Base-by-base conservation (phyloP, 2,329 filamentous ascomycete genomes). In the Drechslerella coelobrocha region DNA sequence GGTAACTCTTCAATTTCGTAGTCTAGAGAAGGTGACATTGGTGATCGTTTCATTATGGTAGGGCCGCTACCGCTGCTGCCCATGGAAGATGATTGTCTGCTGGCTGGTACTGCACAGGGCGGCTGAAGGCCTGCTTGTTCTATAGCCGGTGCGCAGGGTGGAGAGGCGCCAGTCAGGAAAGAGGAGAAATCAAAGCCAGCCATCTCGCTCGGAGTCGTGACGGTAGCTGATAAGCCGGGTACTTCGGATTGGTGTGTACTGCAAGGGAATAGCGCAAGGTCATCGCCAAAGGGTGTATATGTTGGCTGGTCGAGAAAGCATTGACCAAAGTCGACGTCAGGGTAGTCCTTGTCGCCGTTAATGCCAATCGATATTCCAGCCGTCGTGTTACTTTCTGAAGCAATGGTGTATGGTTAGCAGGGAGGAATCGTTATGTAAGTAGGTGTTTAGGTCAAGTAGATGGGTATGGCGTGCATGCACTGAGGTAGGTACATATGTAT, bases 291-390 rank as follows among this genome's bases (percentile, higher is more conserved):
- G 52, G 66, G 66, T 59, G 66, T 63, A 23, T 71, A 71, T 63
- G 66, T 52, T 50, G 45, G 29, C 63, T 71, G 66, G 26, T 71
- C 59, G 59, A 71, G 59, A 39, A 71, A 71, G 59, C 66, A 71
- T 63, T 71, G 66, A 53, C 66, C 66, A 60, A 71, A 71, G 59
- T 71, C 66, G 27, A 71, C 53, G 66, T 71, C 66, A 59, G 66
- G 66, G 59, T 71, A 71, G n/a, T 71, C 66, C 19, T 71, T 56
- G 47, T 62, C 48, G 59, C 59, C 57, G 62, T 60, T 68, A 54
- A 69, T 52, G 51, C 50, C 63, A 71, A 71, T 71, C 29, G 66
- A 71, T 63, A 71, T 71, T 52, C 56, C 65, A 54, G 47, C 19
- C 27, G 66, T 63, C 37, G 59, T 41, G 57, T 69, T 71, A 47